These are phyloP conservation scores for Entonaema liquescens DNA, from an alignment of 495 filamentous ascomycete genomes.

Conservation along the genomic window DNA sequence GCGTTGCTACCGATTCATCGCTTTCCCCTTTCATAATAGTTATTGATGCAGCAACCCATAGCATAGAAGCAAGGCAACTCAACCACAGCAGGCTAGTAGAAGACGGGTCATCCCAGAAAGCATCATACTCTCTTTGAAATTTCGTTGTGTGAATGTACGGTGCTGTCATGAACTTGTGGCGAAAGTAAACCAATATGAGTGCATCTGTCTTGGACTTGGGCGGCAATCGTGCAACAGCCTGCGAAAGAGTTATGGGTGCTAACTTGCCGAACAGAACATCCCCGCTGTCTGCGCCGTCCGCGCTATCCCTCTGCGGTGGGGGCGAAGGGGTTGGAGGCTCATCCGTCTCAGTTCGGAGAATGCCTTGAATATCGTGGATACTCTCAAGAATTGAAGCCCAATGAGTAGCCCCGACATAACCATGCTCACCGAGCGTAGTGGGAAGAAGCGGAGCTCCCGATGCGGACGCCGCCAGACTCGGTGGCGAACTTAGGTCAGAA, in stretches of 20 bases:
- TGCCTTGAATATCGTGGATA: slow-evolving; percentile 48
- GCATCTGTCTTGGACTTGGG: slow-evolving; percentile 50
- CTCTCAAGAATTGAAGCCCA: slow-evolving; percentile 61
- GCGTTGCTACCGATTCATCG: slow-evolving; percentile 28
- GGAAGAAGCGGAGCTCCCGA: slow-evolving; percentile 37
- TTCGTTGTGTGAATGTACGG: slow-evolving; percentile 52
- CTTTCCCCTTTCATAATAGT: slow-evolving; percentile 40
- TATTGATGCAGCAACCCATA: slow-evolving; percentile 48
- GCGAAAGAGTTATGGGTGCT: slow-evolving; percentile 43
- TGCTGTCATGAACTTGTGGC: slow-evolving; percentile 48
- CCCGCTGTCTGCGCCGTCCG: slow-evolving; percentile 31
- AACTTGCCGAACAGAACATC: slow-evolving; percentile 43
- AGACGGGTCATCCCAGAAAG: slow-evolving; percentile 56
- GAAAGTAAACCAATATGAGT: slow-evolving; percentile 56
- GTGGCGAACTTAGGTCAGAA: slow-evolving; percentile 35
- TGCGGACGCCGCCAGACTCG: slow-evolving; percentile 30
- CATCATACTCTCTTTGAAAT: slow-evolving; percentile 57
- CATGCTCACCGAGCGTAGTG: slow-evolving; percentile 38
- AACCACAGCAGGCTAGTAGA: slow-evolving; percentile 52
- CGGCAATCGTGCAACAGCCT: slow-evolving; percentile 52
- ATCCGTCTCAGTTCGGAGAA: slow-evolving; percentile 46
- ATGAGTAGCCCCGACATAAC: slow-evolving; percentile 58
- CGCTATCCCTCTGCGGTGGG: slow-evolving; percentile 27
- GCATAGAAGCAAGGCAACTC: slow-evolving; percentile 52
- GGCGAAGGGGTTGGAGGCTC: slow-evolving; percentile 37